Conservation (phyloP, 306 rosid species). For the Parietaria judaica region DNA sequence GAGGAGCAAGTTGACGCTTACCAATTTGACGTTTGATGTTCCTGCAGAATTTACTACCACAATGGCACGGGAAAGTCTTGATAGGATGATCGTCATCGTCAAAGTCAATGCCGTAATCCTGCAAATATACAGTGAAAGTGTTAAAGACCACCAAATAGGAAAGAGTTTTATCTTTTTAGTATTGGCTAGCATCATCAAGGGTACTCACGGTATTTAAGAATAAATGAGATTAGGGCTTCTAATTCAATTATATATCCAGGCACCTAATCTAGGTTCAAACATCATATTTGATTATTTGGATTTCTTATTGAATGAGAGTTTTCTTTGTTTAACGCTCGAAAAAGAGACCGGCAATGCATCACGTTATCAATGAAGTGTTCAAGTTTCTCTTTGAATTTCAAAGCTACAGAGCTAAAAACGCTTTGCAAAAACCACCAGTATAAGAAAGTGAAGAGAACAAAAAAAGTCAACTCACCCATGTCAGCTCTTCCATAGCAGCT, state of each 20-base stretch:
- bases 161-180: no score
- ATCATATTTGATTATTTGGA: no score
- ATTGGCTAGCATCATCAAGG: no score
- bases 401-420: neutral
- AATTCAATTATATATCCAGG: no score
- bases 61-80: slow-evolving; percentile 51
- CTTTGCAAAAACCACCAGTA: slow-evolving; percentile 9
- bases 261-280: no score
- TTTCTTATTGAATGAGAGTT: no score
- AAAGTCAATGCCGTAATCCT: slow-evolving; percentile 91
- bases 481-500: slow-evolving; percentile 79
- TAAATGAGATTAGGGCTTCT: neutral
- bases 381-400: neutral
- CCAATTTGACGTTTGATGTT: slow-evolving; percentile 66
- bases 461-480: slow-evolving; percentile 57
- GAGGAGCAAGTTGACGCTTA: slow-evolving; percentile 22
- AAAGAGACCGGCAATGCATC: no score
- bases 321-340: no score
- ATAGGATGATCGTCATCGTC: slow-evolving; percentile 58
- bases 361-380: neutral
- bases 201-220: neutral
- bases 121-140: slow-evolving; percentile 22
- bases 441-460: slow-evolving; percentile 1
- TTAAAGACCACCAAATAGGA: no score
- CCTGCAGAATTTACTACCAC: slow-evolving; percentile 93